Base-by-base conservation (phyloP, 306 rosid species). In the Dalbergia oliveri region DNA sequence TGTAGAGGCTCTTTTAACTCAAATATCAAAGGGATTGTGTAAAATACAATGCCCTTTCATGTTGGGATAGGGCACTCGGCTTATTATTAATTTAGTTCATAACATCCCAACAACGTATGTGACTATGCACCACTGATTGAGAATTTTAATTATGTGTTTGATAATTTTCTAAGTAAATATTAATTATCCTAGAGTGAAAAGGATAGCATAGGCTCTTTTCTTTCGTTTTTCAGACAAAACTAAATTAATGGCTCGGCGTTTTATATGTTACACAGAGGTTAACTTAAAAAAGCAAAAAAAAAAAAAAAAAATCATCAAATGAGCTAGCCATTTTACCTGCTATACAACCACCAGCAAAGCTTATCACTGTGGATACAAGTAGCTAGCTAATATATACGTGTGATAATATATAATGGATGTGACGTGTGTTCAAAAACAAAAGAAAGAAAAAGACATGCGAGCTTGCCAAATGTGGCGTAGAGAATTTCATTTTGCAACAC, bases 1-100 rank as follows among this genome's bases (percentile, higher is more conserved):
- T 53, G 49, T 61, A 41, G 65, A 70, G 72, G 21, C 34, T 18
- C 63, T 66, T 72, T 79, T 62, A 57, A 79, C 66, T 81, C 67
- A 61, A 39, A 69, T 44, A 50, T 75, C 4, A 39, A 12, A 69
- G 16, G 44, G 78, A 23, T 11, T 53, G 12, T 67, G 62, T 47
- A 56, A 43, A 70, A 69, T 70, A 26, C 18, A 49, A 63, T 72
- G 79, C 9, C 80, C 76, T 34, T 72, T 77, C 76, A 45, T 12
- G 15, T 21, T 72, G 16, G 66, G 58, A 56, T 14, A 51, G 59
- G 79, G 14, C 41, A 18, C n/a, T 26, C 4, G 21, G 8, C 50
- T 81, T 51, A 79, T 37, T 51, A 37, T 37, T 37, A 37, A 69
- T 2, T 21, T 23, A 41, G 58, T 54, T 69, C 35, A 41, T 4